Evolutionary conservation across 768 basidiomycete species (phyloP).

Genomic region (Auriscalpium microsporum): DNA sequence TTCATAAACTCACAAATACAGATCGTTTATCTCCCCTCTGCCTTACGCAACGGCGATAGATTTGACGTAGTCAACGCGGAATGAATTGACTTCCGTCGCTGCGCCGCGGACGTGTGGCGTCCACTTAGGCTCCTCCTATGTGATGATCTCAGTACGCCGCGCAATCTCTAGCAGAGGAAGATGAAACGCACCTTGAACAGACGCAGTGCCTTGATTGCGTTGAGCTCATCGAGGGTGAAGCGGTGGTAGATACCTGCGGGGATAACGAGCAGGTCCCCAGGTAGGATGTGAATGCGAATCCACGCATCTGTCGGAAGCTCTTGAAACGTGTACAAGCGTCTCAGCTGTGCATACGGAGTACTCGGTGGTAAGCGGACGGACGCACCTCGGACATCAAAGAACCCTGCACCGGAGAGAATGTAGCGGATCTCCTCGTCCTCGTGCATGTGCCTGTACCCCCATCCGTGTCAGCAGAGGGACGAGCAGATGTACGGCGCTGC

Average conservation of each 20-base stretch:
- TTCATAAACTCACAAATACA: too few relatives aligned
- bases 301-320: slow-evolving; percentile 62
- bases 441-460: slow-evolving; percentile 68
- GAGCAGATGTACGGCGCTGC: neutral
- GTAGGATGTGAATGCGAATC: slow-evolving; percentile 70
- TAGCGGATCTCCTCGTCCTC: slow-evolving; percentile 96
- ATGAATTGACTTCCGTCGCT: slow-evolving; percentile 56
- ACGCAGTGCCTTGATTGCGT: slow-evolving; percentile 69
- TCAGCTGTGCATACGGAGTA: too few relatives aligned
- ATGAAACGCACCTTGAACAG: slow-evolving; percentile 63
- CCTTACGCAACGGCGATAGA: slow-evolving; percentile 21
- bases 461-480: neutral
- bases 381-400: slow-evolving; percentile 85
- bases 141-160: neutral
- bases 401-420: slow-evolving; percentile 79
- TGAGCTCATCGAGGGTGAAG: slow-evolving; percentile 76
- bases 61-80: slow-evolving; percentile 54
- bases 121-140: slow-evolving; percentile 92
- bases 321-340: slow-evolving; percentile 18
- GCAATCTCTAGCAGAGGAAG: neutral
- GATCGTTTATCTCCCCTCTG: too few relatives aligned
- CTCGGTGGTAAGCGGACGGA: neutral
- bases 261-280: slow-evolving; percentile 80
- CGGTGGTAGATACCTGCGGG: slow-evolving; percentile 93
- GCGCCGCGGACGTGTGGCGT: slow-evolving; percentile 58